Percentiles rank a stretch among this genome's conserved stretches.
Conservation (phyloP, 495 filamentous ascomycete species). For the Talaromyces borbonicus region DNA sequence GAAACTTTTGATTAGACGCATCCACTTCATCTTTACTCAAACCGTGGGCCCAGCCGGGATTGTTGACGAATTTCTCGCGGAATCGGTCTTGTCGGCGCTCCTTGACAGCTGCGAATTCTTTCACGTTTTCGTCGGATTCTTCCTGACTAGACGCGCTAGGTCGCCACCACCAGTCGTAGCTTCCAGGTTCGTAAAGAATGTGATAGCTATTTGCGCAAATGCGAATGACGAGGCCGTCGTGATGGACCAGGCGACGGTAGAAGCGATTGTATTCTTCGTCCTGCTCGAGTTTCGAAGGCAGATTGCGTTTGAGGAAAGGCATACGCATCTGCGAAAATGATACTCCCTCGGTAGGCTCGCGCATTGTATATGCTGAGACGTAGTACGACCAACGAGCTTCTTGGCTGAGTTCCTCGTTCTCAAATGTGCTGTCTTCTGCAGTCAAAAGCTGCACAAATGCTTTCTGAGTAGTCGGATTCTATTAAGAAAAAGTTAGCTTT, state of each 20-base stretch:
- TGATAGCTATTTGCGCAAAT: constrained; percentile 78
- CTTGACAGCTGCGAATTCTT: constrained; percentile 35
- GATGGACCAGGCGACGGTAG: constrained; percentile 46
- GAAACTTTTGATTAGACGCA: constrained; percentile 53
- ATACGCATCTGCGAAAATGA: constrained; percentile 50
- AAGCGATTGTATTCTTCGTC: constrained; percentile 39
- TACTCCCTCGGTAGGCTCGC: constrained; percentile 84
- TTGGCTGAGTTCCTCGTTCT: constrained; percentile 46
- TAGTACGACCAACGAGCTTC: constrained; percentile 82
- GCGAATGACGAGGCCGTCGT: constrained; percentile 67
- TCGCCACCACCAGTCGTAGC: constrained; percentile 50
- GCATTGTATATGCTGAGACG: constrained; percentile 76
- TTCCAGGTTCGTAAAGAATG: constrained; percentile 64
- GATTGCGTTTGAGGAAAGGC: constrained; percentile 64
- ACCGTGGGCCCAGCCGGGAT: constrained; percentile 66
- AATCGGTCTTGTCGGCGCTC: constrained; percentile 53
- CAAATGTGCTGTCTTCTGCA: constrained; percentile 72
- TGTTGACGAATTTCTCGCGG: constrained; percentile 63
- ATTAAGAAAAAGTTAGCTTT: constrained; percentile 10
- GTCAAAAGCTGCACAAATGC: constrained; percentile 62
- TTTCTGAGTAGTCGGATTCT: constrained; percentile 49
- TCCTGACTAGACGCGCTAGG: constrained; percentile 18
- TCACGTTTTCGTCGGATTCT: constrained; percentile 36
- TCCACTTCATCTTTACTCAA: constrained; percentile 63
- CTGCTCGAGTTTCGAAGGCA: constrained; percentile 45